Conservation (phyloP, 1,284 basidiomycete species). For the Anthracocystis walkeri region DNA sequence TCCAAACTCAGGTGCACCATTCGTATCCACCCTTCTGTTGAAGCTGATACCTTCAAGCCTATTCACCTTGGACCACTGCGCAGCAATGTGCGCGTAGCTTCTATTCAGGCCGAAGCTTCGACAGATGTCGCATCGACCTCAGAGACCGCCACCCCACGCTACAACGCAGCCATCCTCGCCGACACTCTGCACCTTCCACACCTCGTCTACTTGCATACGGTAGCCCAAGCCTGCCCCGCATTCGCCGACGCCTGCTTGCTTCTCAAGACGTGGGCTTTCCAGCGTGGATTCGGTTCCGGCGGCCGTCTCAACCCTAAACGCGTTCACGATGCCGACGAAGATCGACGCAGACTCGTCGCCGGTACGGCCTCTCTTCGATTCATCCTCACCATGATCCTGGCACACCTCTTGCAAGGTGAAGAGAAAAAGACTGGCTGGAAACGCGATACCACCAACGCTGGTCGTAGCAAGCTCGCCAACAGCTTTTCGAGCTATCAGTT, state of each 20-base stretch:
- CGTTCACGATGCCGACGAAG: constrained; percentile 11
- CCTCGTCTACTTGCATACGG: constrained; percentile 78
- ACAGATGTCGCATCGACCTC: constrained; percentile 14
- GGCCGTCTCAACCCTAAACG: constrained; percentile 69
- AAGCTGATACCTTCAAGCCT: constrained; percentile 75
- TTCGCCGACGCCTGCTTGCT: constrained; percentile 83
- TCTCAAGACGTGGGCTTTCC: constrained; percentile 89
- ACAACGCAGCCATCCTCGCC: constrained; percentile 81
- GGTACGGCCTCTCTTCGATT: constrained; percentile 75
- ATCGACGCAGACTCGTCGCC: constrained; percentile 51
- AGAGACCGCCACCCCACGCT: constrained; percentile 75
- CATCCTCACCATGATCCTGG: constrained; percentile 71
- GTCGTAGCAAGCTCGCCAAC: constrained; percentile 73
- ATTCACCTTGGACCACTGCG: constrained; percentile 78
- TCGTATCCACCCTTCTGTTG: constrained; percentile 79
- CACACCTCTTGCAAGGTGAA: constrained; percentile 68
- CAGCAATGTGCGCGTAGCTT: constrained; percentile 71
- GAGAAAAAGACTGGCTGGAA: constrained; percentile 59
- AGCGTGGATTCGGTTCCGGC: constrained; percentile 78
- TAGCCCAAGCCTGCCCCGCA: constrained; percentile 76
- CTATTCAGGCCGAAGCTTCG: constrained; percentile 11
- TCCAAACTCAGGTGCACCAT: constrained; percentile 79
- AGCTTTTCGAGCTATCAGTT: constrained; percentile 88
- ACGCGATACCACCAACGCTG: constrained; percentile 69
- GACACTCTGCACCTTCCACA: constrained; percentile 77